Conservation (phyloP, 2,329 filamentous ascomycete species). For the Fusarium albosuccineum region DNA sequence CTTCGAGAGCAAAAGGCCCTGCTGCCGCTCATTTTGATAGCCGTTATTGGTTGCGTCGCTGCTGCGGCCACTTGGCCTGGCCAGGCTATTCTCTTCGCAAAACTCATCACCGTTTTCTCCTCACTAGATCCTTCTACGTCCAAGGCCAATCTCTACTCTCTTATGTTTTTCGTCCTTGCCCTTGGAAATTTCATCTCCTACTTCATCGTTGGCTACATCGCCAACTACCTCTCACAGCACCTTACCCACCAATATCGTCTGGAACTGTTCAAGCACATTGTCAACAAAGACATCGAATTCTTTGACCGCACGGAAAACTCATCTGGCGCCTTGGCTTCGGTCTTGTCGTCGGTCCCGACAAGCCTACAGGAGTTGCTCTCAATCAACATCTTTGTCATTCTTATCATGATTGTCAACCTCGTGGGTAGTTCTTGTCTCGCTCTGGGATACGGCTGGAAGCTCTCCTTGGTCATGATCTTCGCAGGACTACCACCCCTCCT, state of each 20-base stretch:
- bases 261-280: constrained; percentile 34
- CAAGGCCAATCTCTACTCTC: constrained; percentile 53
- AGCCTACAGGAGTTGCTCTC: constrained; percentile 61
- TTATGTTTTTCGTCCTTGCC: constrained; percentile 64
- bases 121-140: constrained; percentile 15
- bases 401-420: constrained; percentile 57
- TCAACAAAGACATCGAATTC: constrained; percentile 55
- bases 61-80: constrained; percentile 49
- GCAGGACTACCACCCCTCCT: constrained; percentile 58
- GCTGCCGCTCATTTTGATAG: constrained; percentile 10
- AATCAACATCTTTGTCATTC: constrained; percentile 57
- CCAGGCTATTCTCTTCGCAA: constrained; percentile 50
- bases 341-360: constrained; percentile 50
- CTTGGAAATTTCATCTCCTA: constrained; percentile 56
- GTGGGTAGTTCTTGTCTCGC: constrained; percentile 55
- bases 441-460: constrained; percentile 58
- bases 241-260: constrained; percentile 7
- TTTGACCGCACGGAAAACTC: constrained; percentile 54
- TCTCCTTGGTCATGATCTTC: constrained; percentile 59
- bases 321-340: constrained; percentile 49
- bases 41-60: constrained; percentile 3
- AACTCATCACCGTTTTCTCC: constrained; percentile 47
- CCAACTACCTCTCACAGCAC: constrained; percentile 8
- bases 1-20: constrained; percentile 29
- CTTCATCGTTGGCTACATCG: constrained; percentile 10